Conservation (phyloP, 176 grass and related monocot genomes). For the Bolboschoenus planiculmis region DNA sequence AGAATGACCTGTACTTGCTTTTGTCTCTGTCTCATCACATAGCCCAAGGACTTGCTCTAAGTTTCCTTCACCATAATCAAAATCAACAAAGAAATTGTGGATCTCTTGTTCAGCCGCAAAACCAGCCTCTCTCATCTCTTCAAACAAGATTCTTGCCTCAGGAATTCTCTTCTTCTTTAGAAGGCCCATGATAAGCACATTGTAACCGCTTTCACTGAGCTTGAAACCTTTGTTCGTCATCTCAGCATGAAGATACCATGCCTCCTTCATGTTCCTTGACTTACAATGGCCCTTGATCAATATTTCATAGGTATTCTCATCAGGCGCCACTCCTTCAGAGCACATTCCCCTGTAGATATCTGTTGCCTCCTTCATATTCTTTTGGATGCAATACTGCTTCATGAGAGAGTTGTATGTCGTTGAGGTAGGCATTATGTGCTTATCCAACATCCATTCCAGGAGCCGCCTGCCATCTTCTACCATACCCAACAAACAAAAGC, state of each 20-base stretch:
- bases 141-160: slow-evolving; percentile 67
- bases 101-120: slow-evolving; percentile 56
- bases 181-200: slow-evolving; percentile 65
- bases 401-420: slow-evolving; percentile 86
- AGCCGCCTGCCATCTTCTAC: slow-evolving; percentile 67
- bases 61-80: slow-evolving; percentile 45
- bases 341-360: slow-evolving; percentile 71
- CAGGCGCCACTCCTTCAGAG: slow-evolving; percentile 36
- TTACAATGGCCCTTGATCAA: slow-evolving; percentile 84
- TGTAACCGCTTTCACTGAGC: slow-evolving; percentile 59
- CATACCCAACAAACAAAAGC: slow-evolving; percentile 73
- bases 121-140: slow-evolving; percentile 69
- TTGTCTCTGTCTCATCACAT: slow-evolving; percentile 52
- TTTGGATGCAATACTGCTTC: slow-evolving; percentile 66
- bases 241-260: slow-evolving; percentile 66
- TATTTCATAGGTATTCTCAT: slow-evolving; percentile 93
- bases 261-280: slow-evolving; percentile 90
- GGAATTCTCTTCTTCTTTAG: slow-evolving; percentile 76
- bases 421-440: slow-evolving; percentile 46
- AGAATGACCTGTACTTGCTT: not conserved
- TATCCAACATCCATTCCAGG: slow-evolving; percentile 85
- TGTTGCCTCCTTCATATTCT: slow-evolving; percentile 74
- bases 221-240: slow-evolving; percentile 66
- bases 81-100: slow-evolving; percentile 69
- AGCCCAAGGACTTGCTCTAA: slow-evolving; percentile 63